phyloP scores from a whole-genome alignment of 345 rosid species.

The Gossypium raimondii region DNA sequence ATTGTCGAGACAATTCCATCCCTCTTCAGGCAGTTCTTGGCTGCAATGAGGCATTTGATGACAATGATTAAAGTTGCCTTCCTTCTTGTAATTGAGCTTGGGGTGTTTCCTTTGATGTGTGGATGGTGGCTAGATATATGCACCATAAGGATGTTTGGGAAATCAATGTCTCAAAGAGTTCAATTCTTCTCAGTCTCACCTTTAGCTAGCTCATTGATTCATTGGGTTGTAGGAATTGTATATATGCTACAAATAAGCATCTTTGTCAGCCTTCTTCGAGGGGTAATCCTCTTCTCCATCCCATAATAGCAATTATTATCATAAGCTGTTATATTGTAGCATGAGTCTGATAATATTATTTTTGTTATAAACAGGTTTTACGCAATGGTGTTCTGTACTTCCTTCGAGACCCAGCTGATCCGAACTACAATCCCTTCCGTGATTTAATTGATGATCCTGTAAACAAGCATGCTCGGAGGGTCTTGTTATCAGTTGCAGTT shows the following conservation, averaged over 20 bases:
- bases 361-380: slow-evolving; percentile 58
- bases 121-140: slow-evolving; percentile 99
- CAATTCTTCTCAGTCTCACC: slow-evolving; percentile 85
- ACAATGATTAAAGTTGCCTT: slow-evolving; percentile 99
- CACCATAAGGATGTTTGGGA: slow-evolving; percentile 93
- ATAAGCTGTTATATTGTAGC: background rate
- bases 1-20: slow-evolving; percentile 85
- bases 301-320: background rate
- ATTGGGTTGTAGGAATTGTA: slow-evolving; percentile 95
- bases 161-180: slow-evolving; percentile 82
- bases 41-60: slow-evolving; percentile 99
- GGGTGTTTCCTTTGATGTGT: slow-evolving; percentile 98
- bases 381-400: slow-evolving; percentile 93
- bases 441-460: slow-evolving; percentile 98
- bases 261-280: slow-evolving; percentile 97
- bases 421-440: slow-evolving; percentile 96
- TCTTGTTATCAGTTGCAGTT: slow-evolving; percentile 85
- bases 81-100: slow-evolving; percentile 94
- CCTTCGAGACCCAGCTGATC: slow-evolving; percentile 98
- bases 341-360: background rate
- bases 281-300: slow-evolving; percentile 49
- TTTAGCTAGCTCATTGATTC: slow-evolving; percentile 87
- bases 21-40: slow-evolving; percentile 83
- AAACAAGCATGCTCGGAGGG: slow-evolving; percentile 95
- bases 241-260: slow-evolving; percentile 98